These are phyloP conservation scores for Teratosphaeriaceae sp. DNA, from an alignment of 2,329 filamentous ascomycete species.

Conservation along the genomic window DNA sequence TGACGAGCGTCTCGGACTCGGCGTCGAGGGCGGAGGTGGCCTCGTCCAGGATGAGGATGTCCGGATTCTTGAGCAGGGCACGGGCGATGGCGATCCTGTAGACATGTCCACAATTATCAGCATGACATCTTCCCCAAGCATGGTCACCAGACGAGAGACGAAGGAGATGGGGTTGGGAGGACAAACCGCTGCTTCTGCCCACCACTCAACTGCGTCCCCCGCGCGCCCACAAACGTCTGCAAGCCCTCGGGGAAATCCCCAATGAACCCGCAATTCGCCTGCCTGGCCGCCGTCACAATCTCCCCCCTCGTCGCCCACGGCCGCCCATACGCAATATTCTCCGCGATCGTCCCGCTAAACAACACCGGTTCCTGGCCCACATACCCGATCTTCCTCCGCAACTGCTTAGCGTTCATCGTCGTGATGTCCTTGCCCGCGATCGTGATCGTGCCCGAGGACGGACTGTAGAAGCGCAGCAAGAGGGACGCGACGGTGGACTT, in stretches of 20 bases:
- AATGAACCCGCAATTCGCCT: conserved; percentile 96
- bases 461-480: conserved; percentile 83
- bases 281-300: conserved; percentile 77
- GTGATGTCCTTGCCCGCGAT: conserved; percentile 82
- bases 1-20: conserved; percentile 94
- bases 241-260: conserved; percentile 93
- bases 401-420: conserved; percentile 84
- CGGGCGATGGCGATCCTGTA: conserved; percentile 86
- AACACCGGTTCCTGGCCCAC: conserved; percentile 94
- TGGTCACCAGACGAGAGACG: too few relatives aligned
- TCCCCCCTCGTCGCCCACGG: conserved; percentile 71
- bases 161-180: too few relatives aligned
- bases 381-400: conserved; percentile 87
- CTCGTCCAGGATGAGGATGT: conserved; percentile 95
- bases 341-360: conserved; percentile 75
- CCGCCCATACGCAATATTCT: conserved; percentile 88
- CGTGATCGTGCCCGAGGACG: conserved; percentile 66
- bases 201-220: conserved; percentile 88
- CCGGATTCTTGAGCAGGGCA: conserved; percentile 88
- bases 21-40: conserved; percentile 91
- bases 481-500: conserved; percentile 95
- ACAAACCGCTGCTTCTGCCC: conserved; percentile 75
- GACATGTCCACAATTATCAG: background rate
- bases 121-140: too few relatives aligned
- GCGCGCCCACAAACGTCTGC: conserved; percentile 86